Base-by-base conservation (phyloP, 495 filamentous ascomycete genomes). In the Diplogelasinospora grovesii region DNA sequence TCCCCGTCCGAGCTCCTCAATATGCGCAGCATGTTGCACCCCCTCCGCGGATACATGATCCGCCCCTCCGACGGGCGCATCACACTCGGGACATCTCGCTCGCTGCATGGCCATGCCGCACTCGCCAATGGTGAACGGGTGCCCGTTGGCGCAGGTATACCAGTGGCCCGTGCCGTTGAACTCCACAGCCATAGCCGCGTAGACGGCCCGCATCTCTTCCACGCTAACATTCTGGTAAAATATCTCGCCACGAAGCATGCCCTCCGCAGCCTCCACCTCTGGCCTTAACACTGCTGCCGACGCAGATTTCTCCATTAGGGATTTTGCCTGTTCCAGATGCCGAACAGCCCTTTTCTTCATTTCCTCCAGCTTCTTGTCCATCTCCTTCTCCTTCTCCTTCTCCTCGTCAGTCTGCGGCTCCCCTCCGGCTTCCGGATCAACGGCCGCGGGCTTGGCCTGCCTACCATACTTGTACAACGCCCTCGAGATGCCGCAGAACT, bases 51-150 rank as follows among this genome's bases (percentile, higher is more conserved):
- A 79, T 7, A 25, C 28, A 66, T 88, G 78, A 41, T 77, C 1
- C 22, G 55, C 31, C 0, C 83, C 83, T 30, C 82, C 84, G 32
- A 88, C 71, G 2, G 62, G 41, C 3, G 65, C 68, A 8, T 67
- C 71, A 49, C 82, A 88, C 43, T 86, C 71, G 3, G 85, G 83
- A 43, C 83, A 89, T 19, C 49, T 45, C 2, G 81, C 66, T 36
- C 46, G 38, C 57, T 86, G 41, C 71, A 83, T 81, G 0, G 83
- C 75, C 66, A 75, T 76, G 8, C 83, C 85, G 55, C 84, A 89
- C 45, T 87, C 75, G 0, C 83, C 82, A 24, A 86, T 63, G 0
- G 82, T 81, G 49, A 88, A 88, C 14, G 59, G 51, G 46, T 64
- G 60, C 14, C 52, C 51, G 43, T 60, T 61, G 30, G 31, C 32